A percentile compares a stretch with the other conserved stretches of the same genome.
Evolutionary conservation across 2,329 filamentous ascomycete genomes (phyloP).

Genomic region (Mycogone perniciosa): DNA sequence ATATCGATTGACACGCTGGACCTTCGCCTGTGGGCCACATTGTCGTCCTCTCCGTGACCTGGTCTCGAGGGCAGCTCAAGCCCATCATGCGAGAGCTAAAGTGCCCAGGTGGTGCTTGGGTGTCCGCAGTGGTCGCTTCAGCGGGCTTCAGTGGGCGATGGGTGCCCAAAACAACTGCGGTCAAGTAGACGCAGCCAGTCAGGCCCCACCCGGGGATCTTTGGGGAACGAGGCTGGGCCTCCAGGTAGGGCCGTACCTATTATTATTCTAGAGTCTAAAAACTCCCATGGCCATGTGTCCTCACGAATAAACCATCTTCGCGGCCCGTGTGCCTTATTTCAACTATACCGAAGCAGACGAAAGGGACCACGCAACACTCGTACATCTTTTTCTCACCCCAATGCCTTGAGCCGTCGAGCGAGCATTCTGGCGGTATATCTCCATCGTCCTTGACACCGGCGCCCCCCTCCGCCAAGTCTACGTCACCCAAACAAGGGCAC

Average conservation of each 20-base stretch:
- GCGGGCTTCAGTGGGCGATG: background rate
- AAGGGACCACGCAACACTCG: background rate
- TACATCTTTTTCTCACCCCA: background rate
- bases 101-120: too few species aligned
- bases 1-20: background rate
- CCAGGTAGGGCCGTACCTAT: background rate
- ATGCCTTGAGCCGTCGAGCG: constrained; percentile 7
- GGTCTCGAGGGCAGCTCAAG: background rate
- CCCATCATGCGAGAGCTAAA: background rate
- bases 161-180: constrained; percentile 3
- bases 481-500: constrained; percentile 6
- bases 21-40: background rate
- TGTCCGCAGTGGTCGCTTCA: background rate
- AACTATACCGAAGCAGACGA: background rate
- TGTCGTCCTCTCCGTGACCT: background rate
- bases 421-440: constrained; percentile 6
- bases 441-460: background rate
- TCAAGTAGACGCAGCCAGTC: background rate
- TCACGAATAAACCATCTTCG: background rate
- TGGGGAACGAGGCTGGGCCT: constrained; percentile 7
- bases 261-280: background rate
- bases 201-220: constrained; percentile 6
- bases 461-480: constrained; percentile 11
- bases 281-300: constrained; percentile 5
- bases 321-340: constrained; percentile 1